Percentiles rank a stretch among this genome's conserved stretches.
phyloP scores from a whole-genome alignment of 257 asterid species.

The Solanum chiquidenum region DNA sequence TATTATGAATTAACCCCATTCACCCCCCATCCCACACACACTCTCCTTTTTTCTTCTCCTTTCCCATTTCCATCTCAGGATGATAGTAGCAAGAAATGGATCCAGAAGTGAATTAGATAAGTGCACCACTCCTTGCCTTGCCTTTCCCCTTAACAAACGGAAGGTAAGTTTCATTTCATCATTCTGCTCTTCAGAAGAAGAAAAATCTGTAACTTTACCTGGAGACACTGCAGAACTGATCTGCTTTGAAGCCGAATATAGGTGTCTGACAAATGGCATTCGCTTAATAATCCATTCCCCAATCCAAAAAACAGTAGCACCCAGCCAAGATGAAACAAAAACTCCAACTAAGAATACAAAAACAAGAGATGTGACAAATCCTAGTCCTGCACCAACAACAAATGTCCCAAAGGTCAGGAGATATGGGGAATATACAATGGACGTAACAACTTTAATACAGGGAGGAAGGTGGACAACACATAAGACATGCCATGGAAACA shows the following conservation, averaged over 20 bases:
- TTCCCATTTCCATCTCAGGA: neutral
- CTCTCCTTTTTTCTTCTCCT: neutral
- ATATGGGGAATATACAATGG: neutral
- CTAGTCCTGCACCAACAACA: slow-evolving; percentile 63
- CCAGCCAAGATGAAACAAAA: slow-evolving; percentile 87
- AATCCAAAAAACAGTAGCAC: slow-evolving; percentile 77
- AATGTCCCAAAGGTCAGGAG: neutral
- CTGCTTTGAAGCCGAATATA: slow-evolving; percentile 93
- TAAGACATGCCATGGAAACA: neutral
- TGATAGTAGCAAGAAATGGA: neutral
- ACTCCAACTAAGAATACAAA: slow-evolving; percentile 77
- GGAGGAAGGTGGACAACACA: neutral
- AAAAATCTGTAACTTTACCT: slow-evolving; percentile 27
- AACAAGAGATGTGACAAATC: slow-evolving; percentile 70
- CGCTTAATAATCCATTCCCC: slow-evolving; percentile 91
- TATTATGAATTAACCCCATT: neutral
- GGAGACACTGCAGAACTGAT: slow-evolving; percentile 91
- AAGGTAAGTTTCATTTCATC: neutral
- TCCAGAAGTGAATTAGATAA: neutral
- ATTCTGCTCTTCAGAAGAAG: neutral
- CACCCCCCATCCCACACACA: neutral
- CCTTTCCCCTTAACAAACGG: neutral
- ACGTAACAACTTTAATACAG: neutral
- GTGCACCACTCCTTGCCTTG: neutral
- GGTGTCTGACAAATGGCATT: slow-evolving; percentile 75